phyloP scores from a whole-genome alignment of 768 basidiomycete species.

The Leccinum aurantiacum region DNA sequence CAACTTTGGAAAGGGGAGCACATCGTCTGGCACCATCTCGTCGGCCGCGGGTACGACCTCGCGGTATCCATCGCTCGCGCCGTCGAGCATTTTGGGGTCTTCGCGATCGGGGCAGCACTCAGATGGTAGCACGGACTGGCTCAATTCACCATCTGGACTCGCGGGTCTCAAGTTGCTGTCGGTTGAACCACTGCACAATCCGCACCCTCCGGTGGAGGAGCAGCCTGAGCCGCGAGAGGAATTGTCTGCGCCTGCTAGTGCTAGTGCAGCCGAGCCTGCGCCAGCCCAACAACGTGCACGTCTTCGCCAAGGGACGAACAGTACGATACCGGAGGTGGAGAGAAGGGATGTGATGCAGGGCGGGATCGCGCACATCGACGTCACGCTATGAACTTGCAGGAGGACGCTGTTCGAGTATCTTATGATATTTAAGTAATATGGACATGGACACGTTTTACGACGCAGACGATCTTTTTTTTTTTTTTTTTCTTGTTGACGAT shows the following conservation, averaged over 20 bases:
- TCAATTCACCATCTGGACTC: slow-evolving; percentile 26
- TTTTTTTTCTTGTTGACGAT: background rate
- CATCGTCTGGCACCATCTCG: slow-evolving; percentile 19
- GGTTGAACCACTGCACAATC: slow-evolving; percentile 17
- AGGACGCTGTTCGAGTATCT: no score
- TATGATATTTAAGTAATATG: no score
- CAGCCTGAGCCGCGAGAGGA: background rate
- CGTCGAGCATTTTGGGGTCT: slow-evolving; percentile 17
- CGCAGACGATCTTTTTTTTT: no score
- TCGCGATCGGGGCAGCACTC: slow-evolving; percentile 10
- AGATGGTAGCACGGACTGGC: slow-evolving; percentile 25
- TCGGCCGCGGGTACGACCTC: slow-evolving; percentile 19
- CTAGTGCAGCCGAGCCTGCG: background rate
- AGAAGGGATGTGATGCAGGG: no score
- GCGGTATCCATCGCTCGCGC: slow-evolving; percentile 30
- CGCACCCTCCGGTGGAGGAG: slow-evolving; percentile 23
- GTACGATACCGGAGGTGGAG: background rate
- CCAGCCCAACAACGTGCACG: slow-evolving; percentile 17
- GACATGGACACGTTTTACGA: no score
- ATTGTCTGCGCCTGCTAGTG: background rate
- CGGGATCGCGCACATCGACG: no score
- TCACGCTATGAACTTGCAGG: no score
- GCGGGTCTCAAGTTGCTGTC: slow-evolving; percentile 17
- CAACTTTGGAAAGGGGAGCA: slow-evolving; percentile 25
- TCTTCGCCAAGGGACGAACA: slow-evolving; percentile 19